Conservation (phyloP, 768 basidiomycete species). For the Lactarius pseudohatsudake region DNA sequence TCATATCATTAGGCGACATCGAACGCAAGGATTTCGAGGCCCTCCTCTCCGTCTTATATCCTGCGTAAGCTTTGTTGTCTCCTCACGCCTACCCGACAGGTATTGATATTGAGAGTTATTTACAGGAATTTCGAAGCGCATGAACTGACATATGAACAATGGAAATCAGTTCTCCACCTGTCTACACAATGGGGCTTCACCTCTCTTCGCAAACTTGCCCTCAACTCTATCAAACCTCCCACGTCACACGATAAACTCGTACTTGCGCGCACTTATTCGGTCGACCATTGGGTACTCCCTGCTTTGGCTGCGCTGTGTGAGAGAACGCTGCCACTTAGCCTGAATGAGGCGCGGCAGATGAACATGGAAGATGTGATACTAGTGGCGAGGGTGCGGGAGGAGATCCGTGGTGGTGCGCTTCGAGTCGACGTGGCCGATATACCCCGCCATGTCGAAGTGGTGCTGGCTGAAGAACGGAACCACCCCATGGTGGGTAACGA, state of each 20-base stretch:
- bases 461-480: too few relatives aligned
- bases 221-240: constrained; percentile 7
- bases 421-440: constrained; percentile 9
- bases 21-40: constrained; percentile 8
- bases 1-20: constrained; percentile 1
- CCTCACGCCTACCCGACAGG: background rate
- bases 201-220: constrained; percentile 10
- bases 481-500: too few relatives aligned
- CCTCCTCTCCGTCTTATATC: constrained; percentile 8
- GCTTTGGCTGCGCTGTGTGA: constrained; percentile 22
- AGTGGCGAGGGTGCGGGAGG: constrained; percentile 25
- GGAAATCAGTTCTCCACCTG: constrained; percentile 32
- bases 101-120: background rate
- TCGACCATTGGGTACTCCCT: constrained; percentile 21
- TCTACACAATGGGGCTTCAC: constrained; percentile 35
- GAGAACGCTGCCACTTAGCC: constrained; percentile 12
- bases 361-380: constrained; percentile 23
- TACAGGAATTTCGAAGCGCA: constrained; percentile 10
- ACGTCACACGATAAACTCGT: constrained; percentile 11
- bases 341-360: constrained; percentile 22
- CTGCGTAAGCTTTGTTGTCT: background rate
- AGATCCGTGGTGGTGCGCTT: constrained; percentile 3
- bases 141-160: constrained; percentile 26
- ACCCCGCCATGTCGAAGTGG: background rate
- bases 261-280: constrained; percentile 8